Evolutionary conservation across 768 basidiomycete genomes (phyloP).

Genomic region (Suillus spraguei): DNA sequence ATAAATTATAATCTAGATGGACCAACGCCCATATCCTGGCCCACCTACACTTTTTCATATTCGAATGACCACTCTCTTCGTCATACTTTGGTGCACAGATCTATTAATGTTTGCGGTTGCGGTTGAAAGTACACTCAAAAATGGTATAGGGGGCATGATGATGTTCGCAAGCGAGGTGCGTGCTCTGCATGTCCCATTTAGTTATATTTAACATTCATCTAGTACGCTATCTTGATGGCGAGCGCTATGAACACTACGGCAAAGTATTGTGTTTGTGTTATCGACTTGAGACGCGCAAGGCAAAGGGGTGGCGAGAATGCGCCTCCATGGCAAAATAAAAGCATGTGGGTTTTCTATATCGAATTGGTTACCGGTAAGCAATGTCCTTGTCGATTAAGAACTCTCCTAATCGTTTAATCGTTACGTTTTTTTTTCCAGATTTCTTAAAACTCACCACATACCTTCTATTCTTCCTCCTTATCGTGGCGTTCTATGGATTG

Average conservation of each 20-base stretch:
- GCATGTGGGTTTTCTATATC: slow-evolving; percentile 95
- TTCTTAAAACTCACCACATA: slow-evolving; percentile 94
- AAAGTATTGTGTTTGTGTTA: slow-evolving; percentile 80
- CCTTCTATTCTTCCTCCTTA: slow-evolving; percentile 90
- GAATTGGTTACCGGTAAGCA: slow-evolving; percentile 84
- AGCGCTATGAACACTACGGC: slow-evolving; percentile 75
- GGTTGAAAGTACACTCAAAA: slow-evolving; percentile 74
- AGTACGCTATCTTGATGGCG: slow-evolving; percentile 91
- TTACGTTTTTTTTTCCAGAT: slow-evolving; percentile 49
- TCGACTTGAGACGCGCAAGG: slow-evolving; percentile 82
- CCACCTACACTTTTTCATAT: slow-evolving; percentile 84
- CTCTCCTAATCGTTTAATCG: slow-evolving; percentile 13
- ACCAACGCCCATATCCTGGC: slow-evolving; percentile 89
- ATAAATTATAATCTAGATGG: slow-evolving; percentile 95
- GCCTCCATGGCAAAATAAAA: slow-evolving; percentile 96
- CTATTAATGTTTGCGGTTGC: slow-evolving; percentile 77
- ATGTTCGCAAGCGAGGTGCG: slow-evolving; percentile 93
- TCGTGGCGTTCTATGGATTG: slow-evolving; percentile 92
- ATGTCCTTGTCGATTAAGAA: slow-evolving; percentile 4
- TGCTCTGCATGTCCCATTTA: slow-evolving; percentile 13
- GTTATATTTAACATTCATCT: slow-evolving; percentile 17
- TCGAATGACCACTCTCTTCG: slow-evolving; percentile 74
- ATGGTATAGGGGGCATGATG: slow-evolving; percentile 89
- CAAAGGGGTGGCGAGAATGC: slow-evolving; percentile 80
- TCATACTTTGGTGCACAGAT: slow-evolving; percentile 76